phyloP scores from a whole-genome alignment of 2,329 filamentous ascomycete genomes.

The Gaeumannomyces tritici region DNA sequence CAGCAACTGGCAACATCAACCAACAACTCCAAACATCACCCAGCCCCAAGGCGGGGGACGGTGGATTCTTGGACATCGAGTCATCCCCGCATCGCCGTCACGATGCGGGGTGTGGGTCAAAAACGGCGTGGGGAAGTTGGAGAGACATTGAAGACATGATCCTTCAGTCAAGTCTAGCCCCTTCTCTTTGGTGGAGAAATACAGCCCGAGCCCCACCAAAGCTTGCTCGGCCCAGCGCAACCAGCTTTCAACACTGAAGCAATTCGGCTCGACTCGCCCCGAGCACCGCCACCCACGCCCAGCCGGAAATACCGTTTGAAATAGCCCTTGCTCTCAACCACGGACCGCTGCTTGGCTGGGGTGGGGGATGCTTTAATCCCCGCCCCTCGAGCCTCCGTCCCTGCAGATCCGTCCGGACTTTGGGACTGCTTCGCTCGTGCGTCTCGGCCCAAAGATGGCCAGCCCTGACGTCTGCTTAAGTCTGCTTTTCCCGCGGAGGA shows the following conservation, averaged over 20 bases:
- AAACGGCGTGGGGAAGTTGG: not conserved
- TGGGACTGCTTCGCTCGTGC: too few species aligned
- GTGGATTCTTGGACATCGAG: not conserved
- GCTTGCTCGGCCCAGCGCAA: too few species aligned
- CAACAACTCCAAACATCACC: not conserved
- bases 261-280: not conserved
- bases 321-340: too few species aligned
- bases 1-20: too few species aligned
- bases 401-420: too few species aligned
- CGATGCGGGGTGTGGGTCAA: not conserved
- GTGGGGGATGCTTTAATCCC: too few species aligned
- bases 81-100: not conserved
- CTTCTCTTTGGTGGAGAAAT: constrained; percentile 8
- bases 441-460: not conserved
- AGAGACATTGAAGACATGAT: not conserved
- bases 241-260: too few species aligned
- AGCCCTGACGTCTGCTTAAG: not conserved
- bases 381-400: too few species aligned
- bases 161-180: too few species aligned
- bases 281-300: not conserved
- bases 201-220: not conserved
- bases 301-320: too few species aligned
- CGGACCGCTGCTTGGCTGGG: too few species aligned
- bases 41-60: not conserved
- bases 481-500: too few species aligned